Percentiles rank a stretch among this genome's conserved stretches.
These are phyloP conservation scores for Dactylellina cionopaga DNA, from an alignment of 2,329 filamentous ascomycete genomes.

Conservation along the genomic window DNA sequence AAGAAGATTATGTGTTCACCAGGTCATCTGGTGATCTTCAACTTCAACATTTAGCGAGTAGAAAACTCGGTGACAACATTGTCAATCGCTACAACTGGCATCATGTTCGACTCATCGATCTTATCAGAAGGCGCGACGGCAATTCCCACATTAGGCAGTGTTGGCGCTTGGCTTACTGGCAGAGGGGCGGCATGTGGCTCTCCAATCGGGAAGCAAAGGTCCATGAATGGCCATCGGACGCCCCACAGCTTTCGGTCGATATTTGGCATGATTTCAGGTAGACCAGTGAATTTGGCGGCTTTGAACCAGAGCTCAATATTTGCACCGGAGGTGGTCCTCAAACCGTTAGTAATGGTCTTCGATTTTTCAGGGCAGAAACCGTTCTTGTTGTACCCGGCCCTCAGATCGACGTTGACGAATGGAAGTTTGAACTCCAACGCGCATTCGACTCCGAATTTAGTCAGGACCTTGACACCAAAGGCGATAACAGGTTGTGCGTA, in stretches of 20 bases:
- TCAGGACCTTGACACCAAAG: slow-evolving; percentile 56
- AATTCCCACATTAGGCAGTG: slow-evolving; percentile 1
- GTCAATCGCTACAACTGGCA: neutral
- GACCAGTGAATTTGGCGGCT: slow-evolving; percentile 37
- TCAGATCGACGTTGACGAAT: slow-evolving; percentile 38
- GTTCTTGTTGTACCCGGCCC: slow-evolving; percentile 49
- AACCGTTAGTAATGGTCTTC: slow-evolving; percentile 12
- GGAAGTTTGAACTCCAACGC: slow-evolving; percentile 54
- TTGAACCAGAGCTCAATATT: slow-evolving; percentile 51
- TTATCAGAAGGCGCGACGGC: neutral
- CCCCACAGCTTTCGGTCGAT: slow-evolving; percentile 42
- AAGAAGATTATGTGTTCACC: too few species aligned
- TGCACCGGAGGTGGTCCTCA: slow-evolving; percentile 14
- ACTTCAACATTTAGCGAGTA: too few species aligned
- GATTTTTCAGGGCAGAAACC: slow-evolving; percentile 38
- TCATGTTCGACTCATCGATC: neutral
- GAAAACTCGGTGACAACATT: too few species aligned
- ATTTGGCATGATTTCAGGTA: slow-evolving; percentile 18
- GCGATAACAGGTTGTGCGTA: slow-evolving; percentile 56
- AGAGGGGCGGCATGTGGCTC: neutral
- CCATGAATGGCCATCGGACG: slow-evolving; percentile 30
- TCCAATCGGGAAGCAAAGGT: slow-evolving; percentile 27
- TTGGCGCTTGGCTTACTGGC: neutral
- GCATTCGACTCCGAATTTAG: slow-evolving; percentile 52
- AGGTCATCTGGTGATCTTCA: too few species aligned